A percentile compares a stretch with the other conserved stretches of the same genome.
These are phyloP conservation scores for Tuber umbilicatum DNA, from an alignment of 495 filamentous ascomycete genomes.

Conservation along the genomic window DNA sequence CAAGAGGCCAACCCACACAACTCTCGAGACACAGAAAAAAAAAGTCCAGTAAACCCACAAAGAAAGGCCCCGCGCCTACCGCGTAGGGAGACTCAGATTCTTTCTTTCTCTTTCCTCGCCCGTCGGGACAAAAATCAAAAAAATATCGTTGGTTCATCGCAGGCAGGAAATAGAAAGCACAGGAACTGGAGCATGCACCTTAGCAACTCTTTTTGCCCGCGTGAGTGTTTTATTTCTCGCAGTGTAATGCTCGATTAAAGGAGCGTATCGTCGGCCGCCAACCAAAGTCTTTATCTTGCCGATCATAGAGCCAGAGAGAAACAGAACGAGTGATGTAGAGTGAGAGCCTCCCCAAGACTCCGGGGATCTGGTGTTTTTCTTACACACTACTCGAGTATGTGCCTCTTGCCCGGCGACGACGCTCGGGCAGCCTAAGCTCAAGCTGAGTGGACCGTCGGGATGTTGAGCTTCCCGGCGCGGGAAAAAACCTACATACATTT, in stretches of 20 bases:
- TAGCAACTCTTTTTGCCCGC: background rate
- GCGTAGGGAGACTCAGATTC: background rate
- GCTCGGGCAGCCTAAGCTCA: background rate
- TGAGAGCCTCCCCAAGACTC: background rate
- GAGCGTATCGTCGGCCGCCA: background rate
- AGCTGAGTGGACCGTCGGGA: background rate
- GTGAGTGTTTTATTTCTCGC: slow-evolving; percentile 1
- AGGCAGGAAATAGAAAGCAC: background rate
- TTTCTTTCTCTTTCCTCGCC: background rate
- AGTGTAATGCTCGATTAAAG: background rate
- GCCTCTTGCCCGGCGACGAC: background rate
- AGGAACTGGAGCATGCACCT: background rate
- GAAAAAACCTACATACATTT: slow-evolving; percentile 1
- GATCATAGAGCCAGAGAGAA: slow-evolving; percentile 2
- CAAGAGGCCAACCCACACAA: background rate
- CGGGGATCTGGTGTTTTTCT: background rate
- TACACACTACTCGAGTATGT: background rate
- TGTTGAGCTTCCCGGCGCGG: background rate
- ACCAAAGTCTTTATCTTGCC: background rate
- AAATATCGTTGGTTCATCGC: background rate
- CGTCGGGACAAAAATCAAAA: background rate
- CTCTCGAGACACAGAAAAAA: background rate
- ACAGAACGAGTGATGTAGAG: background rate
- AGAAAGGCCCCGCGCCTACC: background rate
- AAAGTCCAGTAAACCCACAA: background rate